These are phyloP conservation scores for Linnemannia exigua DNA, from an alignment of 192 early-diverging fungal species.

Conservation along the genomic window DNA sequence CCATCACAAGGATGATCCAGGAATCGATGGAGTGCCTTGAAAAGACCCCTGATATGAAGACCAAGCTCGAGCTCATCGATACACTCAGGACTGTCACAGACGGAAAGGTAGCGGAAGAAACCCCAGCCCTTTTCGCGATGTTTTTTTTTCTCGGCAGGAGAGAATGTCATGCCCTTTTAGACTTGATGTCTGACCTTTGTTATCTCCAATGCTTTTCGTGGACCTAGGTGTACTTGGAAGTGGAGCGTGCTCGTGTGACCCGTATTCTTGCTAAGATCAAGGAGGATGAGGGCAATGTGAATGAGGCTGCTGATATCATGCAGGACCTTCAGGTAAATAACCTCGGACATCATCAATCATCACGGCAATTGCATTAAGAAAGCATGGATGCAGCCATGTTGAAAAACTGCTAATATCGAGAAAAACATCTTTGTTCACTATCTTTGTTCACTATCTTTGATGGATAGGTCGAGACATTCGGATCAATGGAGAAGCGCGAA, in stretches of 20 bases:
- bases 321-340: conserved; percentile 90
- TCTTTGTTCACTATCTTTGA: neutral
- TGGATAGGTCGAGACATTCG: conserved; percentile 94
- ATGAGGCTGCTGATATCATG: conserved; percentile 93
- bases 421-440: no score
- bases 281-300: conserved; percentile 92
- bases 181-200: neutral
- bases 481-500: conserved; percentile 98
- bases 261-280: conserved; percentile 89
- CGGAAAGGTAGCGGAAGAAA: conserved; percentile 80
- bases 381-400: no score
- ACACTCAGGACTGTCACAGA: conserved; percentile 96
- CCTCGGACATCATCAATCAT: neutral
- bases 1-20: conserved; percentile 96
- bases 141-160: neutral
- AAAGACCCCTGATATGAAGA: conserved; percentile 82
- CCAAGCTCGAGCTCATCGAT: conserved; percentile 93
- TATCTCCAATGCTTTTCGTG: neutral
- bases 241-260: conserved; percentile 96
- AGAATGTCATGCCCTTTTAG: no score
- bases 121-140: neutral
- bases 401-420: neutral
- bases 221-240: conserved; percentile 95
- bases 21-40: conserved; percentile 92
- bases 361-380: no score